Evolutionary conservation across 441 rosid genomes (phyloP), one percentile per base, ranked within the genome.

Genomic region (Arabidopsis hybrid): DNA sequence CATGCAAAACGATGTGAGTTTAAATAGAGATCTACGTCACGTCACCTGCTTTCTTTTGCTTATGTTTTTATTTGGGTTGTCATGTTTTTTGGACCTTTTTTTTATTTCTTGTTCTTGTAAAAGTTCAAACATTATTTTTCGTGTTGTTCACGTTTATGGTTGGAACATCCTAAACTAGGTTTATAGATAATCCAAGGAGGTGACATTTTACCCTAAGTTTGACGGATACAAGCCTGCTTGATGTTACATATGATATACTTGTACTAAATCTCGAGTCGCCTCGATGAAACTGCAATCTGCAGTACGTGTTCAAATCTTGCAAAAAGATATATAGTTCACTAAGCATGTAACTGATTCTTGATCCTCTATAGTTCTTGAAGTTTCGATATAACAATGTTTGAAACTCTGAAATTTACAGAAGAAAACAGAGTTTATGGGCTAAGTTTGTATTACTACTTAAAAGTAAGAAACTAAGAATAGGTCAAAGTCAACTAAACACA

Each of bases 401-500:
- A 4, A 12, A 42, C 13, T 13, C 7, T 60, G 6, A 29, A 26
- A 42, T 7, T 65, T 35, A n/a, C 35, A 34, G 2, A 36, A 50
- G 16, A 35, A 50, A 36, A 18, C 46, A 65, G 17, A 36, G 6
- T 46, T 5, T 9, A 34, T 46, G 9, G 53, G 8, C 14, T 10
- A 63, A 45, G 39, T 46, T 43, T 43, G 38, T 4, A 55, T 13
- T 17, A 16, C 32, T 29, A 29, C 46, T 34, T 45, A 53, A 14
- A 60, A 18, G 36, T 12, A 31, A 2, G 55, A 14, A 60, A 10
- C 29, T 8, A 43, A 2, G 64, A 56, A 43, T 6, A 42, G 0
- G 63, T 43, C 72, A 40, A 32, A 12, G 72, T 69, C 69, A 69
- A 69, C 4, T 38, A 9, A 75, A 34, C n/a, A 55, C 50, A 60